Evolutionary conservation across 352 stramenopile species (phyloP).

Genomic region (Phytophthora kernoviae): DNA sequence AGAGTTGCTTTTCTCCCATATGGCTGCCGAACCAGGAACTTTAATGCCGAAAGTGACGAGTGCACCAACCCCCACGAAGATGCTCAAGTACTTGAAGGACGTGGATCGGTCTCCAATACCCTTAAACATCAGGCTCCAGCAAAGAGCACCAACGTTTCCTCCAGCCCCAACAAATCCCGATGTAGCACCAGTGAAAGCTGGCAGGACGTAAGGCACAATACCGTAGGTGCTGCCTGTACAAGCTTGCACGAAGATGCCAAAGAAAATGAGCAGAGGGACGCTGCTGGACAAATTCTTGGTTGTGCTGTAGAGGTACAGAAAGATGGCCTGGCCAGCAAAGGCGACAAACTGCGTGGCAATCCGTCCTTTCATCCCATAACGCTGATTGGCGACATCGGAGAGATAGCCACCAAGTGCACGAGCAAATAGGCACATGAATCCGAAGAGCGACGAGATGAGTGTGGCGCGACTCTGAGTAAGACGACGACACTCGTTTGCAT

Average conservation of each 20-base stretch:
- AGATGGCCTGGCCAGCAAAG: conserved; percentile 72
- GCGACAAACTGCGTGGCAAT: conserved; percentile 78
- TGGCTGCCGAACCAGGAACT: conserved; percentile 23
- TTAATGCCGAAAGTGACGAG: conserved; percentile 37
- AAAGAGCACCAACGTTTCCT: conserved; percentile 57
- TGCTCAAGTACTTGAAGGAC: conserved; percentile 59
- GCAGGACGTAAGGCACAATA: conserved; percentile 62
- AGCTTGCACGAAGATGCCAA: conserved; percentile 86
- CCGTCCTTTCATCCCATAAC: conserved; percentile 87
- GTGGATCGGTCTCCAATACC: conserved; percentile 37
- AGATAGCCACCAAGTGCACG: conserved; percentile 84
- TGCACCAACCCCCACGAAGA: conserved; percentile 36
- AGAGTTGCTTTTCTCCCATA: conserved; percentile 32
- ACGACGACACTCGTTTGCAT: conserved; percentile 31
- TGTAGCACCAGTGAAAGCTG: conserved; percentile 43
- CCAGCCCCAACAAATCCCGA: conserved; percentile 61
- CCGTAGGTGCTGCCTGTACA: conserved; percentile 53
- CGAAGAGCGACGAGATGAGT: conserved; percentile 92
- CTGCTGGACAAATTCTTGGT: conserved; percentile 43
- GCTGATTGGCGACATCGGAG: conserved; percentile 77
- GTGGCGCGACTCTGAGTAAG: conserved; percentile 50
- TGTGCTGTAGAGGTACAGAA: conserved; percentile 88
- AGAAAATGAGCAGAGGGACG: conserved; percentile 87
- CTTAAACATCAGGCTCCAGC: conserved; percentile 64
- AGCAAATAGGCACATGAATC: conserved; percentile 93